These are phyloP conservation scores for Debaryomyces sp. DNA, from an alignment of 1,139 yeast species.

Conservation along the genomic window DNA sequence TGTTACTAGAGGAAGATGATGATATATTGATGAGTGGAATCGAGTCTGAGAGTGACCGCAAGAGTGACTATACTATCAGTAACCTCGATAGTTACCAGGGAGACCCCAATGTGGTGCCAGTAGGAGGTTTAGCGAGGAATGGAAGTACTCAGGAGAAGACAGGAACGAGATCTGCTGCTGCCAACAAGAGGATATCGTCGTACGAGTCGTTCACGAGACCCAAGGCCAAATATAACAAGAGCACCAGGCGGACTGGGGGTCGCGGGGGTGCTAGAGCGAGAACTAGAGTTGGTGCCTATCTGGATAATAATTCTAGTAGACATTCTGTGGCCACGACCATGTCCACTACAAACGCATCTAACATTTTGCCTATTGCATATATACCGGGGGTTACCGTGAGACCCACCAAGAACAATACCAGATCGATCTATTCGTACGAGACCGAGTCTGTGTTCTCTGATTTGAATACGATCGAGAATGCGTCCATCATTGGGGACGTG, in stretches of 20 bases:
- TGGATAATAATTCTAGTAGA: conserved; percentile 31
- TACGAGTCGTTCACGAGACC: conserved; percentile 51
- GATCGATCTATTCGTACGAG: conserved; percentile 51
- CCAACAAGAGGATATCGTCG: conserved; percentile 38
- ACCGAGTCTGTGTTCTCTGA: conserved; percentile 57
- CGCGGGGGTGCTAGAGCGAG: conserved; percentile 7
- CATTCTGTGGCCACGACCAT: conserved; percentile 61
- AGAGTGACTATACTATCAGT: conserved; percentile 12
- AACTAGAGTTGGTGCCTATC: conserved; percentile 21
- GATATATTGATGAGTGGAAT: conserved; percentile 23
- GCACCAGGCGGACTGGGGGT: conserved; percentile 10
- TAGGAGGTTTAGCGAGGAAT: neutral
- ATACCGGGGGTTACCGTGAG: conserved; percentile 90
- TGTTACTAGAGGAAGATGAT: conserved; percentile 28
- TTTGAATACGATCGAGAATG: conserved; percentile 53
- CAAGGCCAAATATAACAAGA: conserved; percentile 19
- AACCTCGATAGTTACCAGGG: conserved; percentile 9
- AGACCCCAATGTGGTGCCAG: conserved; percentile 7
- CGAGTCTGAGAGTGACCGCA: conserved; percentile 24
- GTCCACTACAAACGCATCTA: conserved; percentile 74
- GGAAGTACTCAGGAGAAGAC: conserved; percentile 8
- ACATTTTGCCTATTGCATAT: conserved; percentile 90
- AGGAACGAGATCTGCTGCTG: conserved; percentile 6
- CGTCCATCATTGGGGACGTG: conserved; percentile 57
- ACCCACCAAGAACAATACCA: conserved; percentile 49